A percentile compares a stretch with the other conserved stretches of the same genome.
These are phyloP conservation scores for Blastomyces parvus DNA, from an alignment of 2,329 filamentous ascomycete genomes.

Conservation along the genomic window DNA sequence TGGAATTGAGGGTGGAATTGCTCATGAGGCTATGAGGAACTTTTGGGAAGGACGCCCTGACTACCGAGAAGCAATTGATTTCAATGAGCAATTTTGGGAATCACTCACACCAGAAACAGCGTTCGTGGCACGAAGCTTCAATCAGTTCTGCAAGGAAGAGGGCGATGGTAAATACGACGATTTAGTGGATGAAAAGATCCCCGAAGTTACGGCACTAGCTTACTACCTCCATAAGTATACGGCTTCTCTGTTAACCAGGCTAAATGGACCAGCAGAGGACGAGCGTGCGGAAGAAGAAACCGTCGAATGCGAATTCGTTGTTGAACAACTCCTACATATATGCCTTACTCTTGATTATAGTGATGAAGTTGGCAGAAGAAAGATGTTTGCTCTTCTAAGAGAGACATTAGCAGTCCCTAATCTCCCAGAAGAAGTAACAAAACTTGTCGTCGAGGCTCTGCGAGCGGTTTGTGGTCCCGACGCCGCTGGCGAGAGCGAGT, in stretches of 20 bases:
- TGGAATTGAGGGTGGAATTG: constrained; percentile 80
- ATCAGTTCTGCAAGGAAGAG: constrained; percentile 75
- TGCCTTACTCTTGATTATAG: constrained; percentile 88
- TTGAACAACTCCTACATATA: constrained; percentile 90
- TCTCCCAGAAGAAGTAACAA: constrained; percentile 85
- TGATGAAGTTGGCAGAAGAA: constrained; percentile 89
- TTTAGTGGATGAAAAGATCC: constrained; percentile 83
- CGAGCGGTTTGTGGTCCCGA: constrained; percentile 65
- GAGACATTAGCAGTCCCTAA: constrained; percentile 78
- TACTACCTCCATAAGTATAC: constrained; percentile 79
- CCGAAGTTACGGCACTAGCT: constrained; percentile 83
- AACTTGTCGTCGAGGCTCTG: constrained; percentile 72
- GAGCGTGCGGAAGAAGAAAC: constrained; percentile 69
- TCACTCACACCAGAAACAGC: constrained; percentile 63
- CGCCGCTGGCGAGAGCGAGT: constrained; percentile 42
- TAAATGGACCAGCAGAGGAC: constrained; percentile 37
- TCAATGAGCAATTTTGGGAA: constrained; percentile 40
- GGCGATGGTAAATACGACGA: constrained; percentile 64
- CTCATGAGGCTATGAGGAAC: constrained; percentile 84
- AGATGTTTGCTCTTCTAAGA: constrained; percentile 88
- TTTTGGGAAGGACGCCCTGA: constrained; percentile 87
- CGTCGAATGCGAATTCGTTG: constrained; percentile 86
- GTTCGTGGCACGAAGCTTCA: constrained; percentile 86
- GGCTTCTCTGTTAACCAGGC: constrained; percentile 39
- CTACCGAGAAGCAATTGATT: constrained; percentile 38